phyloP scores from a whole-genome alignment of 2,329 filamentous ascomycete genomes.

The Acrodontium crateriforme region DNA sequence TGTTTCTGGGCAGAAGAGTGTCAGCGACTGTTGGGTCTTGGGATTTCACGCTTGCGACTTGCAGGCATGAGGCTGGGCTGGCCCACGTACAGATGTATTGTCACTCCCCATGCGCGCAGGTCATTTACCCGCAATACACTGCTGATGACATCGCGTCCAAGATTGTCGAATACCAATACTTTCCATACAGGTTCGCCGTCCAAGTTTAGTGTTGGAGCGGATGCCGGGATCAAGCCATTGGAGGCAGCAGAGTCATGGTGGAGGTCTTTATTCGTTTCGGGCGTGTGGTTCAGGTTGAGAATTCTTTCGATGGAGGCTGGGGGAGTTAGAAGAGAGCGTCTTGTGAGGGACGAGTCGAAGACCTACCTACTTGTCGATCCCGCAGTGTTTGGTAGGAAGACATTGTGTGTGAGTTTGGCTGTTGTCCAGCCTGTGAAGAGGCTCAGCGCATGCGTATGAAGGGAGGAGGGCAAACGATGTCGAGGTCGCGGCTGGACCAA shows the following conservation, averaged over 20 bases:
- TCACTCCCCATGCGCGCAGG: constrained; percentile 84
- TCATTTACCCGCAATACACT: constrained; percentile 91
- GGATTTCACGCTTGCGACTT: constrained; percentile 6
- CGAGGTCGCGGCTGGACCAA: too few relatives aligned
- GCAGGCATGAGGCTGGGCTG: too few relatives aligned
- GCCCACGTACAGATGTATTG: constrained; percentile 69
- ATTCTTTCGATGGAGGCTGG: constrained; percentile 87
- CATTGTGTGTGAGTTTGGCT: constrained; percentile 31
- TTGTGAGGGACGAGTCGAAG: constrained; percentile 10
- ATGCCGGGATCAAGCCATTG: constrained; percentile 51
- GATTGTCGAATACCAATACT: constrained; percentile 85
- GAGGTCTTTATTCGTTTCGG: constrained; percentile 39
- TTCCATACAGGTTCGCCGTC: constrained; percentile 96
- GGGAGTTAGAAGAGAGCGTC: constrained; percentile 4
- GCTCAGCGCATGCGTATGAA: constrained; percentile 21
- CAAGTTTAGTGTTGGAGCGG: constrained; percentile 68
- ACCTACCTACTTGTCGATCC: constrained; percentile 58
- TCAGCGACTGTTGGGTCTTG: constrained; percentile 17
- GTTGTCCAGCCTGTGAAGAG: constrained; percentile 13
- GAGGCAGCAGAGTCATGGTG: constrained; percentile 47
- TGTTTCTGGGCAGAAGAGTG: constrained; percentile 51
- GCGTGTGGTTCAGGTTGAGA: constrained; percentile 77
- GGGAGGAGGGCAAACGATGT: too few relatives aligned
- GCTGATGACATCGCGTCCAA: constrained; percentile 89
- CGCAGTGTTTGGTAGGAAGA: constrained; percentile 46